Percentiles rank a stretch among this genome's conserved stretches.
Evolutionary conservation across 2,329 filamentous ascomycete genomes (phyloP).

Genomic region (Colletotrichum endophyticum): DNA sequence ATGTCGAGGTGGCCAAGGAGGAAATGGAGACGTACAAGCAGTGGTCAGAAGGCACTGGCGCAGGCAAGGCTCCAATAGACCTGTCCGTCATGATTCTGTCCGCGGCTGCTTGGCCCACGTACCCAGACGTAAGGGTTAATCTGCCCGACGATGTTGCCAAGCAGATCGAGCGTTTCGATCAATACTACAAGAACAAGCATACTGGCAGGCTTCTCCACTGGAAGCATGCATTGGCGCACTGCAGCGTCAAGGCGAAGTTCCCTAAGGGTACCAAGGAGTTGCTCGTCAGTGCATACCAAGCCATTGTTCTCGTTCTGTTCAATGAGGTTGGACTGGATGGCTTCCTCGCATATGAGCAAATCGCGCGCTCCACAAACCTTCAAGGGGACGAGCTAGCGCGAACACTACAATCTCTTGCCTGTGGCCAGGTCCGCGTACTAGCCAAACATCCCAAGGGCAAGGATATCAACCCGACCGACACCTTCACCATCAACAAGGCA

Average conservation of each 20-base stretch:
- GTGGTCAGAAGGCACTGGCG: slow-evolving; percentile 42
- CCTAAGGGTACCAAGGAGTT: slow-evolving; percentile 84
- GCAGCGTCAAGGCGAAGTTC: slow-evolving; percentile 82
- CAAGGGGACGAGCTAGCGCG: slow-evolving; percentile 80
- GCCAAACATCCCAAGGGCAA: slow-evolving; percentile 84
- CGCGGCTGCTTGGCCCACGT: slow-evolving; percentile 89
- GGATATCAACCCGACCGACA: slow-evolving; percentile 80
- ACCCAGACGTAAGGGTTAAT: slow-evolving; percentile 74
- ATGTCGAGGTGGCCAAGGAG: slow-evolving; percentile 90
- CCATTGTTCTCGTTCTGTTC: slow-evolving; percentile 88
- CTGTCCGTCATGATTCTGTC: slow-evolving; percentile 91
- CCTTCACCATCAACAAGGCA: slow-evolving; percentile 78
- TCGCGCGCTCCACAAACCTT: slow-evolving; percentile 76
- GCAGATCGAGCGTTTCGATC: slow-evolving; percentile 82
- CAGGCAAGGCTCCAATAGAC: slow-evolving; percentile 62
- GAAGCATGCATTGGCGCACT: slow-evolving; percentile 94
- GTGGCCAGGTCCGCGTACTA: slow-evolving; percentile 84
- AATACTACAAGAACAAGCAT: slow-evolving; percentile 88
- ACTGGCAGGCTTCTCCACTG: slow-evolving; percentile 85
- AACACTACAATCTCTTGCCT: slow-evolving; percentile 93
- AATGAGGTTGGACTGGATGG: slow-evolving; percentile 70
- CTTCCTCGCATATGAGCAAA: slow-evolving; percentile 75
- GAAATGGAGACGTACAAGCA: slow-evolving; percentile 90
- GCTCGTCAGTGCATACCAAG: slow-evolving; percentile 90
- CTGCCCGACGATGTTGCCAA: slow-evolving; percentile 77